Evolutionary conservation across 1,284 basidiomycete species (phyloP).

Genomic region (Ustilago hordei): DNA sequence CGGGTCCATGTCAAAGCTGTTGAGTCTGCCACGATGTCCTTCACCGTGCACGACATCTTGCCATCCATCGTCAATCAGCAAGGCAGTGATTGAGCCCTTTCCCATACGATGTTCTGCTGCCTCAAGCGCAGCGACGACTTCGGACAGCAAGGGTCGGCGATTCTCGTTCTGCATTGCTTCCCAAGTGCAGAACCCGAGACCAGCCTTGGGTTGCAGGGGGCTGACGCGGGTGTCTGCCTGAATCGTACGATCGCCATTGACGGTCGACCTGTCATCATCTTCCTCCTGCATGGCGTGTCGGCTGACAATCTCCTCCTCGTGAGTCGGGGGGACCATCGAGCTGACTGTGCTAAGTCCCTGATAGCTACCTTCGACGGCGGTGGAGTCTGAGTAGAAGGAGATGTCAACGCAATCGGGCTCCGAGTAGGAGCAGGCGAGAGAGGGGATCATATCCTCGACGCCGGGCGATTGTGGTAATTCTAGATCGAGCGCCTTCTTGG

Average conservation of each 20-base stretch:
- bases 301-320: background rate
- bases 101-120: constrained; percentile 30
- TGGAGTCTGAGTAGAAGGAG: constrained; percentile 41
- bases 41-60: constrained; percentile 24
- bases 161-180: constrained; percentile 41
- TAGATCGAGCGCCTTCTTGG: constrained; percentile 20
- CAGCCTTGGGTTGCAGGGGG: constrained; percentile 9
- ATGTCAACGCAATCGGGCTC: constrained; percentile 21
- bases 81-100: constrained; percentile 24
- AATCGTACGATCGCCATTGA: constrained; percentile 23
- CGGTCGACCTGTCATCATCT: constrained; percentile 19
- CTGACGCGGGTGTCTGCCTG: constrained; percentile 5
- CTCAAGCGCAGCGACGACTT: constrained; percentile 36
- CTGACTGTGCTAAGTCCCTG: constrained; percentile 9
- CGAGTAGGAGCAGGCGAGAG: constrained; percentile 9
- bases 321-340: constrained; percentile 17
- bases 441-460: constrained; percentile 11
- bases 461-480: constrained; percentile 11
- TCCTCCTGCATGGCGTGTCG: background rate
- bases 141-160: constrained; percentile 34
- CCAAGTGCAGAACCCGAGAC: constrained; percentile 52
- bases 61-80: constrained; percentile 54
- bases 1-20: constrained; percentile 36
- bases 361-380: constrained; percentile 20
- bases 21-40: constrained; percentile 34